Conservation (phyloP, 495 filamentous ascomycete genomes). For the Penicillium dipodomyicola region DNA sequence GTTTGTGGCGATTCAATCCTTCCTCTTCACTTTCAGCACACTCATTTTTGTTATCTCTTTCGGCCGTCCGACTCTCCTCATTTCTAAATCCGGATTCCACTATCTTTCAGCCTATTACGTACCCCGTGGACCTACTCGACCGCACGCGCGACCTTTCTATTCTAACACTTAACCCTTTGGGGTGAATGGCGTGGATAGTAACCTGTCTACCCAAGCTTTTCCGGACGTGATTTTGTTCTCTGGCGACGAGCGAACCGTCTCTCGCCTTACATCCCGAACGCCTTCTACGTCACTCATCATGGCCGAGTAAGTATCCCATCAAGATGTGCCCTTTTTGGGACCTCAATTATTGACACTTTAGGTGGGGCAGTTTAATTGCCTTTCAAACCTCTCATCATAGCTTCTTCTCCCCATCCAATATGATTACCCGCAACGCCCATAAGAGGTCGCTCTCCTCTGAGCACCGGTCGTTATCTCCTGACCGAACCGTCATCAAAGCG, state of each 20-base stretch:
- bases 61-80: background rate
- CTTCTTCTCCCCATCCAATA: constrained; percentile 42
- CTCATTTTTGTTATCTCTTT: constrained; percentile 1
- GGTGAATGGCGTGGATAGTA: constrained; percentile 24
- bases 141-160: constrained; percentile 21
- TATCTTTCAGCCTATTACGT: constrained; percentile 7
- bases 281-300: constrained; percentile 37
- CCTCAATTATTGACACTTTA: constrained; percentile 10
- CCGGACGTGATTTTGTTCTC: constrained; percentile 15
- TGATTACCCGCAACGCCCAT: constrained; percentile 44
- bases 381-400: constrained; percentile 45
- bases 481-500: constrained; percentile 42
- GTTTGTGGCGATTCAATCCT: constrained; percentile 8
- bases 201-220: constrained; percentile 7
- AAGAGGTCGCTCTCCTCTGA: constrained; percentile 45
- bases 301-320: constrained; percentile 43
- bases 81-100: background rate
- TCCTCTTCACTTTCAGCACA: background rate
- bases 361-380: constrained; percentile 39
- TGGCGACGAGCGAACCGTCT: constrained; percentile 3
- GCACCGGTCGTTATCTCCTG: constrained; percentile 40
- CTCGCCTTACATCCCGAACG: constrained; percentile 21
- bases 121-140: constrained; percentile 5
- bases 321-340: background rate
- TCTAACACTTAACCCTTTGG: background rate